Evolutionary conservation across 345 rosid genomes (phyloP).

Genomic region (Salix caprea): DNA sequence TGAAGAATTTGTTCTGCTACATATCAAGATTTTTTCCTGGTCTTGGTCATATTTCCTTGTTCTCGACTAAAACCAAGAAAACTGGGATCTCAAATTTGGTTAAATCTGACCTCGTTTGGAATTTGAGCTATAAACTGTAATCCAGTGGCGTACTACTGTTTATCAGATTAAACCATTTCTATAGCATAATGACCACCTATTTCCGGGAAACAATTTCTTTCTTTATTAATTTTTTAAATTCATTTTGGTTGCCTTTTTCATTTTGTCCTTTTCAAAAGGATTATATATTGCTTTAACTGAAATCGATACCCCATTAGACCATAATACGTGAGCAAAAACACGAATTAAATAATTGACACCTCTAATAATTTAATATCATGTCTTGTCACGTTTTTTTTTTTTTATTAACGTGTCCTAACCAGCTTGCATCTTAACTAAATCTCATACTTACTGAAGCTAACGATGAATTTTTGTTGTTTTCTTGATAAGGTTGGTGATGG

Average conservation of each 20-base stretch:
- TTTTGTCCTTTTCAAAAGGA: constrained; percentile 14
- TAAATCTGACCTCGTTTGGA: neutral
- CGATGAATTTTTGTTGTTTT: neutral
- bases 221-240: neutral
- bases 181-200: neutral
- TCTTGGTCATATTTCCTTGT: too few relatives aligned
- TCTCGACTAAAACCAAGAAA: too few relatives aligned
- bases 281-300: neutral
- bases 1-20: neutral
- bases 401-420: too few relatives aligned
- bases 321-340: neutral
- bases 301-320: neutral
- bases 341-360: neutral
- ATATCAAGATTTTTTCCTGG: neutral
- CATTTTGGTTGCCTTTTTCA: neutral
- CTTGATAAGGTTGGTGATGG: constrained; percentile 85
- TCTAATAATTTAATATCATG: neutral
- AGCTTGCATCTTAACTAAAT: too few relatives aligned
- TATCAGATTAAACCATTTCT: neutral
- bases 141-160: neutral
- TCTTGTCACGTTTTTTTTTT: neutral
- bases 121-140: neutral
- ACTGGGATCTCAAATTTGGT: neutral
- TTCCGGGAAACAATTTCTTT: neutral
- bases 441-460: too few relatives aligned